Base-by-base conservation (phyloP, 768 basidiomycete genomes). In the Neoboletus magnificus region DNA sequence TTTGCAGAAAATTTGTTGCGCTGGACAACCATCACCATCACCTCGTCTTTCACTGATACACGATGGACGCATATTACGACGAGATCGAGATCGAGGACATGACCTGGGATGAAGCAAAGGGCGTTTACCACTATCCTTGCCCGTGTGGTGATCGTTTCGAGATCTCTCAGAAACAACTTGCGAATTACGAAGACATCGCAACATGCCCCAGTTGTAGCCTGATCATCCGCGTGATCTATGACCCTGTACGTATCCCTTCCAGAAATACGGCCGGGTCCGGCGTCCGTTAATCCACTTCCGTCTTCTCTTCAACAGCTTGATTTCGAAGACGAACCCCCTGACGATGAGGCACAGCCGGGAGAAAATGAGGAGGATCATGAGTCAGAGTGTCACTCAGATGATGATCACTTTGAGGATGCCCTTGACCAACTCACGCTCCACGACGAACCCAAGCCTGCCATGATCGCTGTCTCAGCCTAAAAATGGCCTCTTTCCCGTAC, bases 91-190 rank as follows among this genome's bases (percentile, higher is more conserved):
- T 98, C 50, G 96, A 98, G 68, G 95, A 97, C 66, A 95, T 97
- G 87, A 81, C 76, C 16, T 97, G 92, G 91, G 93, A 96, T 70
- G 78, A 79, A 23, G 83, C 79, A 52, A 90, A 87, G 67, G 69
- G 79, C 40, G 89, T 98, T 5, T 98, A 86, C 66, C 95, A 98
- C 77, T 97, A 95, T 71, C 96, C 95, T 0, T 99, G 94, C 67
- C 95, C 96, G 1, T 98, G 96, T 66, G 96, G 96, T 10, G 96
- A 99, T 74, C 86, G 95, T 40, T 99, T 98, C 75, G 96, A 98
- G 73, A 98, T 98, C 61, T 84, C 89, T 30, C 83, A 88, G 62
- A 75, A 77, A 58, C 93, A 98, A 73, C 83, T 98, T 9, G 82
- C 84, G 43, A 78, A 93, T 61, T 97, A 84, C 52, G 97, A 98